Base-by-base conservation (phyloP, 306 rosid genomes). In the Argentina anserina region DNA sequence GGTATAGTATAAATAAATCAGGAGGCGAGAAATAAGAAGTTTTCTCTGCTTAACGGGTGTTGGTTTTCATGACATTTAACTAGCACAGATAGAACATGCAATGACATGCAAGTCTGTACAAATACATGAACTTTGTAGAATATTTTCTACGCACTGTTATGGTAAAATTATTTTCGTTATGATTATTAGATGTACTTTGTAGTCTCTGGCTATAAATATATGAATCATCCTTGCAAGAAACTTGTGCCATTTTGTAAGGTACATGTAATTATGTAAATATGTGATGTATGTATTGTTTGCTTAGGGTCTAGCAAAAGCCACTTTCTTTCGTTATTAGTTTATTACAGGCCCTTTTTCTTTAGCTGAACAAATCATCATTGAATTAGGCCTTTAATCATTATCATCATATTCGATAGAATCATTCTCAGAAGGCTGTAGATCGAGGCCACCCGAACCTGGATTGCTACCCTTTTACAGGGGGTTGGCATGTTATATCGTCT, bases 1-100 rank as follows among this genome's bases (percentile, higher is more conserved):
- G 76, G 73, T 74, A 55, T 75, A 56, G 41, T 75, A 77, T 85
- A 56, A 88, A 84, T 81, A 86, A 88, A 65, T 76, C 75, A 75
- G 82, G 85, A 70, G 39, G 78, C 67, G 72, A 46, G 41, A 81
- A 67, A 42, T 40, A 72, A 69, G 36, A 59, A 78, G 76, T 62
- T 65, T 68, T 86, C 20, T 69, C 80, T 67, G 68, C 73, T 65
- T 65, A 46, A 50, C 65, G 53, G 79, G 56, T 63, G 42, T 65
- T 72, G 73, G 68, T 70, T 50, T 23, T 65, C 58, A 53, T 80
- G 69, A 61, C 76, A 34, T 73, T 73, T 28, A 59, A 73, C 47
- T 60, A 81, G 73, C 63, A 75, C 69, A 55, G 71, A 33, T 65
- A 67, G 78, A 68, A 66, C 49, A 65, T 65, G 80, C 76, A 78